Evolutionary conservation across 306 rosid species (phyloP), one percentile per base, ranked within the genome.

Genomic region (Prunus padus): DNA sequence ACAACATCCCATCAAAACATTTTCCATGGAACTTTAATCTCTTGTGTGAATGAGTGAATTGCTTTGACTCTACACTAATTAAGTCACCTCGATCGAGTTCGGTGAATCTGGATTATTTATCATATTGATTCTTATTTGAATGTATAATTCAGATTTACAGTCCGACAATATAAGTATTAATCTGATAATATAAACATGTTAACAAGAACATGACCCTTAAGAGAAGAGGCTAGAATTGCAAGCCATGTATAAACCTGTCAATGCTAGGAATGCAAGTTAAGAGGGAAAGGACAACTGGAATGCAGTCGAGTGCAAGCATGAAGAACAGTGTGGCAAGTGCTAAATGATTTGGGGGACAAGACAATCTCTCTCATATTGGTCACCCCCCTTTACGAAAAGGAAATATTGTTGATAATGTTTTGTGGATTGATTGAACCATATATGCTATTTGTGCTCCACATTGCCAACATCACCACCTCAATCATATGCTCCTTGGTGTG

Each of bases 301-400:
- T 30, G 11, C 20, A 26, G 73, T 28, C 22, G 46, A 50, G 72
- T 68, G 52, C 57, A 68, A 50, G 73, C 62, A 70, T 70, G 74
- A 51, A 70, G 57, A 51, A 47, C 30, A 51, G 28, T 57, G 63
- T n/a, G 49, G 47, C 47, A 51, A 26, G 28, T 70, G 56, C 46
- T 70, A 15, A 69, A 69, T 70, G n/a, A 51, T 69, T 69, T 49
- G 31, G 42, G 33, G 46, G 61, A 30, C 63, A 70, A 55, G 14
- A 55, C 61, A 55, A 19, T 37, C 31, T 31, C 28, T 30, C 22
- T 51, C 63, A 68, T 46, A n/a, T 0, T n/a, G 65, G 33, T 3
- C 31, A 11, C 10, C 20, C 55, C 30, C 19, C 33, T 2, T 57
- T 19, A 5, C 49, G 31, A 52, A 52, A n/a, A 1, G 52, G 25